Percentiles rank a stretch among this genome's conserved stretches.
phyloP scores from a whole-genome alignment of 1,284 basidiomycete genomes.

The Coniophora puteana region DNA sequence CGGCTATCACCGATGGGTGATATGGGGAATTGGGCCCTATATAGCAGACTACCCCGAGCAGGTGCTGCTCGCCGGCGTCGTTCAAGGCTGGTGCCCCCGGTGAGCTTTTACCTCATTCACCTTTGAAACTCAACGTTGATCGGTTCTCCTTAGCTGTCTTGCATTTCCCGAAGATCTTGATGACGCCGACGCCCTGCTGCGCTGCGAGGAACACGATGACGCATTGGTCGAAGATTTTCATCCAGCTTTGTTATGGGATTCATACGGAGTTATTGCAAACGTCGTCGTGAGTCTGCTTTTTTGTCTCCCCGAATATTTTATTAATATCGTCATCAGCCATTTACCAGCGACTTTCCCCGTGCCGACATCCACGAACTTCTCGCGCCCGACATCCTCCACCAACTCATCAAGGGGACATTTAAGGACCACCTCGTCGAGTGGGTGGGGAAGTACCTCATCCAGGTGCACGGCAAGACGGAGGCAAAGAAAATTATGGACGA shows the following conservation, averaged over 20 bases:
- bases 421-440: conserved; percentile 5
- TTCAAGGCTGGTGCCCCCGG: conserved; percentile 1
- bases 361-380: conserved; percentile 9
- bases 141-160: background rate
- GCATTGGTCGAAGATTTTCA: background rate
- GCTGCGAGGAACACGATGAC: background rate
- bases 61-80: conserved; percentile 3
- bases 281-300: conserved; percentile 6
- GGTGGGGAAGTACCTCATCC: conserved; percentile 1
- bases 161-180: conserved; percentile 14
- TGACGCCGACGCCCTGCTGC: background rate
- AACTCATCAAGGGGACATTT: conserved; percentile 3
- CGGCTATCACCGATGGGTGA: conserved; percentile 1
- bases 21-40: conserved; percentile 7
- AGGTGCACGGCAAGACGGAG: background rate
- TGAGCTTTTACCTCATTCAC: conserved; percentile 1
- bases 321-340: conserved; percentile 4
- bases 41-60: conserved; percentile 11
- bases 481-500: conserved; percentile 1
- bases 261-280: conserved; percentile 5
- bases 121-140: background rate
- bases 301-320: background rate
- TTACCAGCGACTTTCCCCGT: conserved; percentile 11
- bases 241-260: background rate
- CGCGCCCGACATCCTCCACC: conserved; percentile 5